Conservation (phyloP, 129 eudicot species). For the Dittrichia graveolens region DNA sequence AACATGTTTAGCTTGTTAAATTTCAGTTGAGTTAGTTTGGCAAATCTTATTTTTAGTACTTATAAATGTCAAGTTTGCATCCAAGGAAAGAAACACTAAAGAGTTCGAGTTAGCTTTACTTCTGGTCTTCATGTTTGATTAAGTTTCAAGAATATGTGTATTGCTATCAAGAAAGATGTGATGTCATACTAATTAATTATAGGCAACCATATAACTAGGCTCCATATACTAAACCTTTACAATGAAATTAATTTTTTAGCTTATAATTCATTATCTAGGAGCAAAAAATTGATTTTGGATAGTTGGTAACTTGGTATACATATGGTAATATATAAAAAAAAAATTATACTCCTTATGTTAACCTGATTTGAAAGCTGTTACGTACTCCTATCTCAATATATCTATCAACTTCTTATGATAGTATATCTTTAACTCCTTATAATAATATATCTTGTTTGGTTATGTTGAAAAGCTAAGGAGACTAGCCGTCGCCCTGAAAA, state of each 20-base stretch:
- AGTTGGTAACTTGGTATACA: too few relatives aligned
- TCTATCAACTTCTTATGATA: too few relatives aligned
- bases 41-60: slow-evolving; percentile 19
- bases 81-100: slow-evolving; percentile 37
- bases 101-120: slow-evolving; percentile 77
- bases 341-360: too few relatives aligned
- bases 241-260: not conserved
- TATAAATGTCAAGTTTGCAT: slow-evolving; percentile 36
- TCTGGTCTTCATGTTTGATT: slow-evolving; percentile 44
- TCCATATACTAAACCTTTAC: slow-evolving; percentile 9
- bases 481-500: too few relatives aligned
- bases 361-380: too few relatives aligned
- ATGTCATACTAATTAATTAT: slow-evolving; percentile 39
- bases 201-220: slow-evolving; percentile 30
- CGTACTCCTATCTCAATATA: too few relatives aligned
- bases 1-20: slow-evolving; percentile 10
- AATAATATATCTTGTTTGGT: too few relatives aligned
- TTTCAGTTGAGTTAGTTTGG: slow-evolving; percentile 13
- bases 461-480: too few relatives aligned
- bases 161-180: slow-evolving; percentile 43
- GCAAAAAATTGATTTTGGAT: too few relatives aligned
- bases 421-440: too few relatives aligned
- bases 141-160: slow-evolving; percentile 39
- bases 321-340: too few relatives aligned
- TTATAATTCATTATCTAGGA: too few relatives aligned